Percentiles rank a stretch among this genome's conserved stretches.
Evolutionary conservation across 2,329 filamentous ascomycete genomes (phyloP).

Genomic region (Coleophoma eucalyptorum): DNA sequence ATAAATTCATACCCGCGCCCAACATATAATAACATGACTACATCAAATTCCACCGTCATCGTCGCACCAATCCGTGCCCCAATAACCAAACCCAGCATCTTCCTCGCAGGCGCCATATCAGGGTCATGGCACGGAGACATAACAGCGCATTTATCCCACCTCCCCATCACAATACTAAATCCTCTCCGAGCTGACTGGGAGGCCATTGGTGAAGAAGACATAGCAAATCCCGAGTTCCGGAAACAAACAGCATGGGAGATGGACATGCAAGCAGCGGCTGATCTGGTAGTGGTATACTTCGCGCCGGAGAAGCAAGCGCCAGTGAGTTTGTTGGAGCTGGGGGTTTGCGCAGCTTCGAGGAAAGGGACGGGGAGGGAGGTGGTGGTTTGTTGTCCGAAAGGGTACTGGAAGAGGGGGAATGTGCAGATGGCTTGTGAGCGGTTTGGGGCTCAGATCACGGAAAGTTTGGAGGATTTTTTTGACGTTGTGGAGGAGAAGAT

Average conservation of each 20-base stretch:
- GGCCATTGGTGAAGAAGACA: conserved; percentile 44
- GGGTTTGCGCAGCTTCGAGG: conserved; percentile 43
- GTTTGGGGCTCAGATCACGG: conserved; percentile 40
- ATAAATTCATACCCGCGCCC: too few relatives aligned
- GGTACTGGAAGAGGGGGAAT: conserved; percentile 57
- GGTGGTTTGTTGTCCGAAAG: conserved; percentile 44
- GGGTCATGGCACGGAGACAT: conserved; percentile 49
- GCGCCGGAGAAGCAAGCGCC: conserved; percentile 47
- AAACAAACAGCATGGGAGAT: conserved; percentile 61
- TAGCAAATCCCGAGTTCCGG: conserved; percentile 39
- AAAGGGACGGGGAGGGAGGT: conserved; percentile 37
- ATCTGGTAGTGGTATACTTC: conserved; percentile 55
- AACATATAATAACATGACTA: too few relatives aligned
- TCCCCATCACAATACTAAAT: conserved; percentile 52
- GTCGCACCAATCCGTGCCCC: conserved; percentile 11
- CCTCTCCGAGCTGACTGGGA: conserved; percentile 56
- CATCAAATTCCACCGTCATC: conserved; percentile 1
- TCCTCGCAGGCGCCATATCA: conserved; percentile 56
- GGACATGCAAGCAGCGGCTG: conserved; percentile 46
- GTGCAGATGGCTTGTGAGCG: conserved; percentile 52
- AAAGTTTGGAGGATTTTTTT: conserved; percentile 36
- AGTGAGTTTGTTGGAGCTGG: conserved; percentile 58
- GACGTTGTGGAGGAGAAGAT: conserved; percentile 30
- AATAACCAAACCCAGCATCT: conserved; percentile 33
- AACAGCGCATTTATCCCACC: conserved; percentile 32